Conservation (phyloP, 2,329 filamentous ascomycete genomes). For the Talaromyces sp. region DNA sequence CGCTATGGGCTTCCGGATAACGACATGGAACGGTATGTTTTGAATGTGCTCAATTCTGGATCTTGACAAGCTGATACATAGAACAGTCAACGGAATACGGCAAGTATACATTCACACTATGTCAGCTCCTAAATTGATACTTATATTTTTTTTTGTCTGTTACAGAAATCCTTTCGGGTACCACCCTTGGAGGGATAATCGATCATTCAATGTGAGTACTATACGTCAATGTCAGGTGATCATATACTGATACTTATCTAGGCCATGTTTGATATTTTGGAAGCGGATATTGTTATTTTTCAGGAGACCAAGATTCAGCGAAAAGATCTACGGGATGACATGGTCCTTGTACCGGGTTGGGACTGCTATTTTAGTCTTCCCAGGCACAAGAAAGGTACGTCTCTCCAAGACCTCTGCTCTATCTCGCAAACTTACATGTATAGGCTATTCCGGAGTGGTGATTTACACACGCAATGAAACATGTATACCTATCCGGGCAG, state of each 20-base stretch:
- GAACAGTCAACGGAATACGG: constrained; percentile 74
- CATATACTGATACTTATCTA: constrained; percentile 30
- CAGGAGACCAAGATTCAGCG: constrained; percentile 96
- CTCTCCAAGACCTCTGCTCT: not conserved
- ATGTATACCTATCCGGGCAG: constrained; percentile 81
- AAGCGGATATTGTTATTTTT: constrained; percentile 89
- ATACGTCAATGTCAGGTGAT: not conserved
- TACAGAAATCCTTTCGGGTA: constrained; percentile 76
- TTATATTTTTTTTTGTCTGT: not conserved
- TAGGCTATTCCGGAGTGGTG: constrained; percentile 91
- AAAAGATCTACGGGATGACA: constrained; percentile 88
- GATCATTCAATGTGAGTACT: constrained; percentile 61
- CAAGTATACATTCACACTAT: constrained; percentile 29
- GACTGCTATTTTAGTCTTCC: constrained; percentile 95
- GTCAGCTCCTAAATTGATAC: not conserved
- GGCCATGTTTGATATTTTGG: constrained; percentile 91
- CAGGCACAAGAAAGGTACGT: constrained; percentile 80
- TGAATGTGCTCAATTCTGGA: not conserved
- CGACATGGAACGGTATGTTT: constrained; percentile 74
- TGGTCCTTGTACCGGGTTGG: constrained; percentile 93
- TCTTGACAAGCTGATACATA: constrained; percentile 7
- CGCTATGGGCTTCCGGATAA: constrained; percentile 73
- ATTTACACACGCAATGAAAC: constrained; percentile 88
- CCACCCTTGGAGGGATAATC: constrained; percentile 72
- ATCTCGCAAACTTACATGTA: constrained; percentile 17